Base-by-base conservation (phyloP, 164 flowering plant species). In the Vitis labrusca region DNA sequence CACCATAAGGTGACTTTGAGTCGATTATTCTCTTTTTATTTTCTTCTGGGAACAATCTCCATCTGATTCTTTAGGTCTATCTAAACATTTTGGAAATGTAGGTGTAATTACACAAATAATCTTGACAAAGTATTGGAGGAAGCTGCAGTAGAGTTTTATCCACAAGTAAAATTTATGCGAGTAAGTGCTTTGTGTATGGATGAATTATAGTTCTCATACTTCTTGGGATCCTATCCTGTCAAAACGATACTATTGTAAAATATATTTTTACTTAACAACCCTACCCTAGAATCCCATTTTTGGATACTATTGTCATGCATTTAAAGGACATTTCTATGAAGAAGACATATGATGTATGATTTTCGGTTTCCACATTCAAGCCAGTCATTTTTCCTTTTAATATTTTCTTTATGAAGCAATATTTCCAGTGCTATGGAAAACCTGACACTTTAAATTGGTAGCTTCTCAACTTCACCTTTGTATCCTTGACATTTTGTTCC, bases 121-220 rank as follows among this genome's bases (percentile, higher is more conserved):
- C 89, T 91, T 65, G 98, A 94, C 47, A 82, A 79, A 76, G 93
- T 92, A 65, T 48, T 94, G 50, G 97, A 92, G 82, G 98, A 94
- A 83, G 89, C 97, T 78, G 95, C 98, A 52, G 86, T 79, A 50
- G 87, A 88, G 81, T 93, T 91, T 74, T 76, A 86, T 80, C 99
- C 99, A 10, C 80, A 89, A 63, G 80, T 93, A 8, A 91, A 85
- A 71, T 90, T 95, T 81, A 77, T 94, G 86, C 90, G 97, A 58
- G 97, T 90, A 84, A 74, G 88, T 69, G 62, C 52, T 49, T 74
- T 61, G 17, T 64, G 9, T n/a, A 23, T 23, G 27, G 27, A 1
- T 23, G 27, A 23, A 23, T 37, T 37, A 37, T 37, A 37, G 44
- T 37, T 37, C 5, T 37, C 7, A 37, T 37, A 37, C 44, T 37